These are phyloP conservation scores for Cylindrotheca fusiformis DNA, from an alignment of 108 stramenopile genomes.

Conservation along the genomic window DNA sequence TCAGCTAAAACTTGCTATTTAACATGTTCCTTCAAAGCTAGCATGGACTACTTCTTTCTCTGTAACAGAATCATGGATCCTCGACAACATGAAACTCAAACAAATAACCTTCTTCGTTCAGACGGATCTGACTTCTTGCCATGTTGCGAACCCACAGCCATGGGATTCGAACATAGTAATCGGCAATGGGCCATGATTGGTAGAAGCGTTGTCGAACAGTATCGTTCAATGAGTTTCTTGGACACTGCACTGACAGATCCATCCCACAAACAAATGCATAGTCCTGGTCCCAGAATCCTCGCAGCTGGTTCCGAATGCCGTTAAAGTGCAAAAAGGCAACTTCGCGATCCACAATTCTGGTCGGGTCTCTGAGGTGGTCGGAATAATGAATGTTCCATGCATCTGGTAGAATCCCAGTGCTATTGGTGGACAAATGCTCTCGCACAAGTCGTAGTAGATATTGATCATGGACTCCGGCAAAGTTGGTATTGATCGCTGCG, in stretches of 20 bases:
- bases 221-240: not conserved
- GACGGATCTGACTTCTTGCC: not conserved
- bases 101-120: not conserved
- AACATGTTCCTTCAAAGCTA: no score
- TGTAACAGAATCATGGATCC: no score
- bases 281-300: not conserved
- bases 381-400: conserved; percentile 2
- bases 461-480: conserved; percentile 3
- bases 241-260: not conserved
- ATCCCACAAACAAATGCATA: not conserved
- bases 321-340: conserved; percentile 8
- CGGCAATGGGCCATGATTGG: conserved; percentile 1
- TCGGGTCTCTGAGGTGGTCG: not conserved
- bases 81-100: not conserved
- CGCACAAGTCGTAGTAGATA: not conserved
- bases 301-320: not conserved
- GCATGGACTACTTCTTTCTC: not conserved
- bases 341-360: not conserved
- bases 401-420: not conserved
- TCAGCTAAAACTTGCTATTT: not conserved
- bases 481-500: not conserved
- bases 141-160: conserved; percentile 1
- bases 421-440: not conserved
- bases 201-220: not conserved
- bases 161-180: conserved; percentile 12